Evolutionary conservation across 1,139 yeast genomes (phyloP).

Genomic region (Ashbya aceris): DNA sequence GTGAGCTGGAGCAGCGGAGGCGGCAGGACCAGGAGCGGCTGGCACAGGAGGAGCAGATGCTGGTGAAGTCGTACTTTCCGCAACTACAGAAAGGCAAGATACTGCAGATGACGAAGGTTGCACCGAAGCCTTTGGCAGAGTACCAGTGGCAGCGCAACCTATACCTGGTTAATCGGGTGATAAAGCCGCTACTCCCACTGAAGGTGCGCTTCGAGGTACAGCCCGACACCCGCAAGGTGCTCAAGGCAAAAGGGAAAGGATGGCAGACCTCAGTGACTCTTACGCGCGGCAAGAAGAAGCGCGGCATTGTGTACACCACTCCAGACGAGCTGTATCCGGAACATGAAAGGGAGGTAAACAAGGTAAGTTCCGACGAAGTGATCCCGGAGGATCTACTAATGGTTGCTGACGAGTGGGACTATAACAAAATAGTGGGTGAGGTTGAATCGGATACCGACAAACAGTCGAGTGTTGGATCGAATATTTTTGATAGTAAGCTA

Average conservation of each 20-base stretch:
- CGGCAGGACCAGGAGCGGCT: conserved; percentile 13
- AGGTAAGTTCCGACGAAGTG: conserved; percentile 13
- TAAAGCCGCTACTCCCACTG: conserved; percentile 24
- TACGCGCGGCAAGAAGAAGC: conserved; percentile 10
- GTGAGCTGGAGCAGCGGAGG: conserved; percentile 8
- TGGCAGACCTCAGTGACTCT: conserved; percentile 11
- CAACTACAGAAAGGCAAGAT: conserved; percentile 25
- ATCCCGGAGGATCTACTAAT: conserved; percentile 51
- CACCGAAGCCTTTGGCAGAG: conserved; percentile 22
- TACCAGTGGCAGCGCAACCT: conserved; percentile 25
- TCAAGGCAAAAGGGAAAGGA: conserved; percentile 15
- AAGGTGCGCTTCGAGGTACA: conserved; percentile 25
- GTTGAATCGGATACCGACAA: conserved; percentile 1
- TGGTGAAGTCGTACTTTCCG: conserved; percentile 27
- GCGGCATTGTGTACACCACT: conserved; percentile 18
- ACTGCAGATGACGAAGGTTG: conserved; percentile 26
- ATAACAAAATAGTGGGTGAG: conserved; percentile 51
- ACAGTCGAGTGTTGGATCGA: neutral
- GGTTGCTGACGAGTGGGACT: conserved; percentile 82
- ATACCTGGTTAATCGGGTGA: conserved; percentile 9
- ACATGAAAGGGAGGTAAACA: conserved; percentile 24
- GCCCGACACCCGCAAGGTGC: conserved; percentile 27
- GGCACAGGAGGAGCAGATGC: conserved; percentile 19
- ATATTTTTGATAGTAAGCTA: conserved; percentile 18
- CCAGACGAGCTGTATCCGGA: conserved; percentile 27